Percentiles rank a stretch among this genome's conserved stretches.
Conservation (phyloP, 371 early-diverging fungal genomes). For the Chytridium lagenaria region DNA sequence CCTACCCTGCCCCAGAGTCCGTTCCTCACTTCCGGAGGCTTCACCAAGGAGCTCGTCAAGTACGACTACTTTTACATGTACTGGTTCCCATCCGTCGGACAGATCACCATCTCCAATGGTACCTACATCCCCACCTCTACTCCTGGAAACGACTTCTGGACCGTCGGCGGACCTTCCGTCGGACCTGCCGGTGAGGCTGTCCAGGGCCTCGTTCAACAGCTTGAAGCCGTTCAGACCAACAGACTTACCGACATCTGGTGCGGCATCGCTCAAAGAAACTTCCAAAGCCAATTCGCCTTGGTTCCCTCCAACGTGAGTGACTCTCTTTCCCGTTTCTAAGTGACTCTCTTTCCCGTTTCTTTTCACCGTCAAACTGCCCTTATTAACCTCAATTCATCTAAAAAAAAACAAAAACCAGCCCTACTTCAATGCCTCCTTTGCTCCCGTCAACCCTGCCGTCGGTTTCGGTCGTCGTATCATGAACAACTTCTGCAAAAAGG, state of each 20-base stretch:
- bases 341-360: no score
- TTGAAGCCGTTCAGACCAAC: background rate
- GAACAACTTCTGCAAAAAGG: slow-evolving; percentile 13
- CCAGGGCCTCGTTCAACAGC: background rate
- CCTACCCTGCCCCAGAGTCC: slow-evolving; percentile 8
- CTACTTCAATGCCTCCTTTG: slow-evolving; percentile 2
- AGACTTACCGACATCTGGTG: background rate
- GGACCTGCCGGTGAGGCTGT: background rate
- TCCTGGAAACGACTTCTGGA: slow-evolving; percentile 14
- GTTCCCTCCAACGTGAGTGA: no score
- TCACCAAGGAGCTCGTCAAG: slow-evolving; percentile 9
- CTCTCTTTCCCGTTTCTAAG: no score
- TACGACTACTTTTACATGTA: slow-evolving; percentile 21
- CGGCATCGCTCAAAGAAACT: slow-evolving; percentile 6
- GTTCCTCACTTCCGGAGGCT: background rate
- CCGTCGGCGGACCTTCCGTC: slow-evolving; percentile 5
- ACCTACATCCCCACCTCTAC: slow-evolving; percentile 7
- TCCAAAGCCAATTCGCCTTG: background rate
- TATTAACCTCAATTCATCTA: background rate
- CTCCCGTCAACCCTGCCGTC: slow-evolving; percentile 6
- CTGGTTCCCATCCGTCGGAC: slow-evolving; percentile 13
- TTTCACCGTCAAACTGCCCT: no score
- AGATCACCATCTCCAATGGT: slow-evolving; percentile 5
- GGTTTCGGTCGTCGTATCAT: slow-evolving; percentile 13
- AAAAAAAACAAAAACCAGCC: no score